Evolutionary conservation across 23 red algal genomes (phyloP), one percentile per base, ranked within the genome.

Genomic region (Gracilaria caudata): DNA sequence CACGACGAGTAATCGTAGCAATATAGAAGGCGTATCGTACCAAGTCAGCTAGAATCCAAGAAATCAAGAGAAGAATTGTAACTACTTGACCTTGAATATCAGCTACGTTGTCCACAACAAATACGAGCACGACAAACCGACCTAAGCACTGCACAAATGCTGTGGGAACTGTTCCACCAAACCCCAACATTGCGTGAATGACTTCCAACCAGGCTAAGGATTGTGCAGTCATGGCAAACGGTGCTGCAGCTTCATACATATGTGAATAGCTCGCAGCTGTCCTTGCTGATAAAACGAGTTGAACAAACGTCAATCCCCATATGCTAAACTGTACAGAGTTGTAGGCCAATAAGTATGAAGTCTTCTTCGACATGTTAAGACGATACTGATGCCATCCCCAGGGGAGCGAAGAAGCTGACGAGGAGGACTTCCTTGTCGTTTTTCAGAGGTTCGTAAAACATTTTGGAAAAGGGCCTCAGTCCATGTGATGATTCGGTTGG

Each of bases 21-120:
- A 86, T 40, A 58, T 93, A 93, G 64, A 93, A 93, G 10, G 72
- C 28, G 73, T 93, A 93, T 7, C 90, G 90, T 11, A 93, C 90
- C 24, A 93, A 12, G 35, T 93, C 90, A n/a, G 49, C 80, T 3
- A 72, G 36, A 61, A 53, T 51, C 80, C 80, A 84, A 33, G 82
- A 70, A 44, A 72, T 34, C 30, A 93, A 38, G 21, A 93, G 37
- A 30, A 58, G 16, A n/a, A 71, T 35, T 29, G 59, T 79, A 25
- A 72, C 51, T 10, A 54, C 4, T 53, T 44, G 26, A 65, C 24
- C 47, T 25, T 78, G 72, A 44, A 78, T 78, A 23, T 63, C n/a
- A 44, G 70, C 32, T 13, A 86, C 66, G 19, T 35, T n/a, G 41
- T 86, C 90, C 64, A 93, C 68, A 26, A 93, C 70, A 57, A 78